phyloP scores from a whole-genome alignment of 2,329 filamentous ascomycete genomes.

The Cladophialophora chaetospira region DNA sequence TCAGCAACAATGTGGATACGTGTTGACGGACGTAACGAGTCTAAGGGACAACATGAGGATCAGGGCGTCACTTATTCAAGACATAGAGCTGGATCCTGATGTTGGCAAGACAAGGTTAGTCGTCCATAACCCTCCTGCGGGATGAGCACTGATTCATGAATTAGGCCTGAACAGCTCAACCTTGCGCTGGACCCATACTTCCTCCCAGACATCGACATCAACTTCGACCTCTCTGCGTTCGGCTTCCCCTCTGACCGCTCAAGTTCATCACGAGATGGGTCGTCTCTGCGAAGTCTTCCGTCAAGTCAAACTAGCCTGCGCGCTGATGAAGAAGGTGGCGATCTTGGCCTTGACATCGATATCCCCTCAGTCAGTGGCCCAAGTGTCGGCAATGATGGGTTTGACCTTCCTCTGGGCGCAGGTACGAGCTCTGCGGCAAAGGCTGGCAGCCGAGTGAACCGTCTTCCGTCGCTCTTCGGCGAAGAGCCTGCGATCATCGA shows the following conservation, averaged over 20 bases:
- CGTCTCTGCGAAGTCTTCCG: conserved; percentile 13
- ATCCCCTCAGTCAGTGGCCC: conserved; percentile 54
- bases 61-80: conserved; percentile 59
- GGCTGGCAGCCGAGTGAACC: conserved; percentile 37
- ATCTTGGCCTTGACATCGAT: conserved; percentile 47
- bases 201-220: conserved; percentile 64
- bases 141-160: not conserved
- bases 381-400: conserved; percentile 39
- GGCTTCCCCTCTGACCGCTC: conserved; percentile 42
- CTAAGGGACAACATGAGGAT: conserved; percentile 74
- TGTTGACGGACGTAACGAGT: conserved; percentile 76
- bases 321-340: conserved; percentile 31
- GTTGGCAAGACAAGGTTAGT: conserved; percentile 72
- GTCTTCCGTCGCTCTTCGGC: conserved; percentile 35
- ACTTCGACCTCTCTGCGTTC: conserved; percentile 55
- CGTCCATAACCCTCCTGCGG: not conserved
- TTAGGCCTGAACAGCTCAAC: conserved; percentile 73
- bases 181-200: conserved; percentile 84
- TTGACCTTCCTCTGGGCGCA: conserved; percentile 41
- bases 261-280: conserved; percentile 33
- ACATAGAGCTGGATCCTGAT: conserved; percentile 66
- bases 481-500: conserved; percentile 50
- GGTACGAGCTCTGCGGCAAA: conserved; percentile 44
- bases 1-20: conserved; percentile 81
- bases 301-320: conserved; percentile 39